Evolutionary conservation across 1,139 yeast genomes (phyloP), one percentile per base, ranked within the genome.

Genomic region (Sugiyamaella pinicola): DNA sequence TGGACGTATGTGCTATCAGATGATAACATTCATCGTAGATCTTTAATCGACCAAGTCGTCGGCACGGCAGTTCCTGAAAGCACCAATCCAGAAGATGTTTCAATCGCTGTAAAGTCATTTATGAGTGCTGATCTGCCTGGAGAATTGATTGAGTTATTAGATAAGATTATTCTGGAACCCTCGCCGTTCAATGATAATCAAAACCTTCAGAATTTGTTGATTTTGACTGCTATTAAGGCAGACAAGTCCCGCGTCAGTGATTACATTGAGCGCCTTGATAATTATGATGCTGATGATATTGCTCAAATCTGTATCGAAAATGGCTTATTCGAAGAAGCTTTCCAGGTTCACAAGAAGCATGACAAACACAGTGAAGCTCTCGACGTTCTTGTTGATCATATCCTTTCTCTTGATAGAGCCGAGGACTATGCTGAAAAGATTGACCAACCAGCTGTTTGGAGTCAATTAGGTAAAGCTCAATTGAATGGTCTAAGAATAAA

Each of bases 21-120:
- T 52, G 95, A 87, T 50, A 90, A 88, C 70, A 76, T 82, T 58
- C 95, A 91, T 75, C 85, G 96, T 74, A 85, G 96, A 68, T 95
- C 85, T 69, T 78, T 93, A 69, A 79, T 93, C 62, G 99, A 93
- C 65, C 96, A 91, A 70, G 90, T 93, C 59, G 90, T 93, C 58
- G 91, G 96, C 44, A 88, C 96, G 55, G 99, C 98, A 56, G 91
- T 93, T 61, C 98, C 99, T 24, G 99, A 93, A 73, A 80, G 91
- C 56, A 87, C 81, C 59, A 96, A 88, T 64, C 97, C 99, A 18
- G 97, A 93, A 73, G 96, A 96, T 53, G 89, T 93, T 58, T 90
- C 98, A 8, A 78, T 93, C 61, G 93, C 97, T 28, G 99, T 93
- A 52, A 93, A 91, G 76, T 95, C 98, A 0, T 91, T 93, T 70